These are phyloP conservation scores for Beauveria varroae DNA, from an alignment of 2,329 filamentous ascomycete genomes.

Conservation along the genomic window DNA sequence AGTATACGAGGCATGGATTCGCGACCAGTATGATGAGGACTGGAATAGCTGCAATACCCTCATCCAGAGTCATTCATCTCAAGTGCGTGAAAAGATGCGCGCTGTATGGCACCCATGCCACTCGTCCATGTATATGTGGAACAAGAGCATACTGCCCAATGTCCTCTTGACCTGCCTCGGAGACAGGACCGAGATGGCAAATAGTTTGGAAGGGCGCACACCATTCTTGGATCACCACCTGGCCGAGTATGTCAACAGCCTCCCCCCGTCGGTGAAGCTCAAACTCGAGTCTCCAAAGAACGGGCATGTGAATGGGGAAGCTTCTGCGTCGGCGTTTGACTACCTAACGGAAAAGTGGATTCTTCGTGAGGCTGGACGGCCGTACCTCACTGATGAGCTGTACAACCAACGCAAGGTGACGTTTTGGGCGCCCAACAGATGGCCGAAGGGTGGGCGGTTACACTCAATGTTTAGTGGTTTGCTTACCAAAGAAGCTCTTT, in stretches of 20 bases:
- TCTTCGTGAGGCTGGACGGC: conserved; percentile 39
- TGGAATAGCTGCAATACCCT: neutral
- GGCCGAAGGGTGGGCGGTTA: conserved; percentile 33
- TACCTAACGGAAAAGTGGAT: conserved; percentile 38
- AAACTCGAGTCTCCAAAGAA: conserved; percentile 5
- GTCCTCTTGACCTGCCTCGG: conserved; percentile 24
- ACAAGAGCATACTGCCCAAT: conserved; percentile 19
- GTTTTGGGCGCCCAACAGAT: conserved; percentile 37
- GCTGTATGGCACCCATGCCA: conserved; percentile 24
- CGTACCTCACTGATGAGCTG: conserved; percentile 44
- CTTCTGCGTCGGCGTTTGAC: conserved; percentile 18
- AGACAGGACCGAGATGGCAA: conserved; percentile 29
- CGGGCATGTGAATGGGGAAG: neutral
- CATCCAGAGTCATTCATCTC: conserved; percentile 11
- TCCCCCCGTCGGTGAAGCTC: conserved; percentile 24
- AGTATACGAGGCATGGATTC: neutral
- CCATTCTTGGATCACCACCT: conserved; percentile 29
- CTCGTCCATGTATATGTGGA: conserved; percentile 21
- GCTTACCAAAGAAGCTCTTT: conserved; percentile 18
- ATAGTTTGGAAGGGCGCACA: conserved; percentile 27
- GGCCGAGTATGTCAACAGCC: conserved; percentile 22
- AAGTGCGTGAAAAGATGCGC: conserved; percentile 17
- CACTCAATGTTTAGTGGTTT: conserved; percentile 25
- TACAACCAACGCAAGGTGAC: conserved; percentile 42
- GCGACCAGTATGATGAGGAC: neutral